Evolutionary conservation across 441 rosid genomes (phyloP), one percentile per base, ranked within the genome.

Genomic region (Adansonia gregorii): DNA sequence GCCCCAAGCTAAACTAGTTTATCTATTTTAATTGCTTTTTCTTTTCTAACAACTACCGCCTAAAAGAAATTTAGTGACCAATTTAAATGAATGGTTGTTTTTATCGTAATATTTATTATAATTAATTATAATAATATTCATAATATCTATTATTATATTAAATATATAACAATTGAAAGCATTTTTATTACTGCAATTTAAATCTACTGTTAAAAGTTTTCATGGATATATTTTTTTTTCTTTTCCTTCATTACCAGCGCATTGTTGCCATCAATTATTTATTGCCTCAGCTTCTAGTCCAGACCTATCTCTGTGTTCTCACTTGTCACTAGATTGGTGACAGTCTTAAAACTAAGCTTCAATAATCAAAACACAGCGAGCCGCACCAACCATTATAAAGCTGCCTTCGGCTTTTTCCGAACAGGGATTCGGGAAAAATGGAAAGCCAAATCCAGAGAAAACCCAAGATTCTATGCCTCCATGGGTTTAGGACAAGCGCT

Each of bases 401-500:
- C 19, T 22, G 43, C 43, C 8, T 6, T 46, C 3, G 12, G 12
- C 10, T 63, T 46, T 20, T 15, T 27, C 0, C 14, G 52, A 31
- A 24, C 31, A 8, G 46, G 6, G 31, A 4, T 52, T 11, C 11
- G 39, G 1, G 43, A 10, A 8, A 52, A 71, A 71, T 71, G 74
- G 83, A 46, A 52, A 67, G 54, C 31, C 63, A 55, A 64, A 27
- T 24, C 39, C 84, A 39, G 66, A 82, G 52, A 56, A 83, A 83
- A 64, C 89, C 83, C 52, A 83, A 78, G 76, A 43, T 87, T 70
- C 73, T 87, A 6, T 82, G 87, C 79, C 84, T 87, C 74, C 90
- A 83, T n/a, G 90, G 87, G 15, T 87, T 81, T 81, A 75, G 85
- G 66, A 82, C 84, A 14, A 87, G 89, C 35, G 85, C 66, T 35